Conservation (phyloP, 1,284 basidiomycete species). For the Mycena sp. region DNA sequence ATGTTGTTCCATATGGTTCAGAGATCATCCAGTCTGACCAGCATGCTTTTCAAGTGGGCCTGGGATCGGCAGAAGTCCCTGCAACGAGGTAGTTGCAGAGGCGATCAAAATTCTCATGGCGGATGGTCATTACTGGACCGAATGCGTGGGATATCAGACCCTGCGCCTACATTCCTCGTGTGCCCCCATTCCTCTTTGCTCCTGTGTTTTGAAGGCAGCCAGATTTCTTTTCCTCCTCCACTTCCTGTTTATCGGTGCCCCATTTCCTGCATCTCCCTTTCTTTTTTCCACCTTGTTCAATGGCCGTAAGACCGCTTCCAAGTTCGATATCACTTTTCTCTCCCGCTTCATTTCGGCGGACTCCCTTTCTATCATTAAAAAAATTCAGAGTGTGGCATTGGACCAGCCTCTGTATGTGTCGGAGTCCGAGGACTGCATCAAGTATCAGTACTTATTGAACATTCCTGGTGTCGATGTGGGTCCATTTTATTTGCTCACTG, state of each 20-base stretch:
- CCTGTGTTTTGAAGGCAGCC: background rate
- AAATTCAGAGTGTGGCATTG: background rate
- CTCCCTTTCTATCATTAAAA: background rate
- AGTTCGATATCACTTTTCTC: constrained; percentile 8
- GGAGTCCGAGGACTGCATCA: background rate
- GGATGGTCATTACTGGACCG: constrained; percentile 10
- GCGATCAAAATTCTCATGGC: constrained; percentile 9
- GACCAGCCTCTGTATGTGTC: background rate
- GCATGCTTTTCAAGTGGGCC: background rate
- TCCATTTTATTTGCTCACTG: background rate
- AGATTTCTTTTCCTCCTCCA: background rate
- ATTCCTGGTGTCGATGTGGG: constrained; percentile 8
- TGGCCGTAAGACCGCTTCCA: too few relatives aligned
- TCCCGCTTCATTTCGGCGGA: background rate
- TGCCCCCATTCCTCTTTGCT: background rate
- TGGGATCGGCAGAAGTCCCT: background rate
- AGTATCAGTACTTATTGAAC: constrained; percentile 8
- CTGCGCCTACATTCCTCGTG: constrained; percentile 3
- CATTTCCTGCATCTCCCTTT: background rate
- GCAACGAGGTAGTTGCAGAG: background rate
- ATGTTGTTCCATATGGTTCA: background rate
- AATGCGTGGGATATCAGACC: background rate
- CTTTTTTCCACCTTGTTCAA: too few relatives aligned
- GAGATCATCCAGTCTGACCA: background rate
- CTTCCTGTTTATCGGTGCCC: background rate